A percentile compares a stretch with the other conserved stretches of the same genome.
Conservation (phyloP, 2,329 filamentous ascomycete genomes). For the Talaromyces sp. region DNA sequence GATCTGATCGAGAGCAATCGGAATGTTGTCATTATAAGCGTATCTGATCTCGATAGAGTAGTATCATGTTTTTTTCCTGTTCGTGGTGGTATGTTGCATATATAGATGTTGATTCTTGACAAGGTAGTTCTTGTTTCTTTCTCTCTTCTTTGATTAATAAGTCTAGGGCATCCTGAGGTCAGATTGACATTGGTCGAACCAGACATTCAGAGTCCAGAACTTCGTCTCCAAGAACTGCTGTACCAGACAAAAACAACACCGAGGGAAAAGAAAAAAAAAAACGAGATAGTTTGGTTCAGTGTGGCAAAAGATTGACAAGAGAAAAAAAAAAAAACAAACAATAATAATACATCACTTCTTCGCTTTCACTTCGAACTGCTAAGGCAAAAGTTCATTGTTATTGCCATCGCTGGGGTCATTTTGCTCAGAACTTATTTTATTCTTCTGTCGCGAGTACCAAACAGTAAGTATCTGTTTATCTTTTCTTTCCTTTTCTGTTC, state of each 20-base stretch:
- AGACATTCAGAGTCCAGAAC: neutral
- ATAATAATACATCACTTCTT: no score
- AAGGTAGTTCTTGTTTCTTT: neutral
- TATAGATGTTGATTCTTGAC: neutral
- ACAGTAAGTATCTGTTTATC: neutral
- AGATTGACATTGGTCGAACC: slow-evolving; percentile 9
- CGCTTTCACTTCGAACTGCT: neutral
- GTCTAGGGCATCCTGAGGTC: slow-evolving; percentile 13
- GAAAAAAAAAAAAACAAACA: neutral
- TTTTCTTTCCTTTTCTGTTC: neutral
- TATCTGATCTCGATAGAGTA: neutral
- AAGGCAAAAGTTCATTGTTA: neutral
- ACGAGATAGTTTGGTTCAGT: neutral
- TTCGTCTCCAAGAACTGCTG: neutral
- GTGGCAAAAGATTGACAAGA: neutral
- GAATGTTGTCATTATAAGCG: neutral
- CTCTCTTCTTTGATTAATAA: neutral
- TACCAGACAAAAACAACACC: neutral
- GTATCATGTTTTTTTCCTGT: neutral
- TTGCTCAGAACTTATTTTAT: neutral
- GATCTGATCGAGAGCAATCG: neutral
- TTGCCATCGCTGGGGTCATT: neutral
- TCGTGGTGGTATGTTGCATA: neutral
- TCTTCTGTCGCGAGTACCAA: neutral
- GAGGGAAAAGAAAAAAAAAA: neutral